Percentiles rank a stretch among this genome's conserved stretches.
These are phyloP conservation scores for Mycothermus thermophilus DNA, from an alignment of 495 filamentous ascomycete genomes.

Conservation along the genomic window DNA sequence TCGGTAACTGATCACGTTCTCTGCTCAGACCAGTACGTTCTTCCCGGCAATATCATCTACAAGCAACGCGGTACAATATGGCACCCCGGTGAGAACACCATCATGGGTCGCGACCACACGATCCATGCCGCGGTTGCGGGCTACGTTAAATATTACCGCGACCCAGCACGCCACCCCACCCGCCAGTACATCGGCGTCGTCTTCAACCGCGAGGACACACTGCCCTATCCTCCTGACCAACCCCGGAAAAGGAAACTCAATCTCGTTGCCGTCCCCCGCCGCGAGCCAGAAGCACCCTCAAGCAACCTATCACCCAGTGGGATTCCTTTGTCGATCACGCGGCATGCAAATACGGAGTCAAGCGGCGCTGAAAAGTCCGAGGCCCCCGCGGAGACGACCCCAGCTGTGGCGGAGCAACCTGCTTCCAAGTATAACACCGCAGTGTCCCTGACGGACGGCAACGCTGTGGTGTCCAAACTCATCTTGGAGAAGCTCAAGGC, in stretches of 20 bases:
- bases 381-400: background rate
- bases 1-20: no score
- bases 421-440: background rate
- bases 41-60: conserved; percentile 95
- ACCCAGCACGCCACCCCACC: conserved; percentile 62
- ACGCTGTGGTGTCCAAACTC: conserved; percentile 15
- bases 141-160: conserved; percentile 92
- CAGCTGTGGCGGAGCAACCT: background rate
- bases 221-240: conserved; percentile 62
- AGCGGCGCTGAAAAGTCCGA: conserved; percentile 8
- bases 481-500: conserved; percentile 26
- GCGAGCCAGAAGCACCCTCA: conserved; percentile 8
- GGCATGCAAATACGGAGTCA: conserved; percentile 16
- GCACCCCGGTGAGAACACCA: conserved; percentile 87
- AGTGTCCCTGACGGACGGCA: conserved; percentile 6
- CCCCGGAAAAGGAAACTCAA: conserved; percentile 55
- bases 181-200: conserved; percentile 86
- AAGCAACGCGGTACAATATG: conserved; percentile 87
- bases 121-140: conserved; percentile 75
- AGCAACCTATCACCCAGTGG: conserved; percentile 25
- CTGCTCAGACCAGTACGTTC: conserved; percentile 63
- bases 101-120: conserved; percentile 92
- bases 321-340: conserved; percentile 29
- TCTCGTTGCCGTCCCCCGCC: conserved; percentile 40
- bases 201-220: conserved; percentile 55